These are phyloP conservation scores for Pilobolus umbonatus DNA, from an alignment of 192 early-diverging fungal genomes.

Conservation along the genomic window DNA sequence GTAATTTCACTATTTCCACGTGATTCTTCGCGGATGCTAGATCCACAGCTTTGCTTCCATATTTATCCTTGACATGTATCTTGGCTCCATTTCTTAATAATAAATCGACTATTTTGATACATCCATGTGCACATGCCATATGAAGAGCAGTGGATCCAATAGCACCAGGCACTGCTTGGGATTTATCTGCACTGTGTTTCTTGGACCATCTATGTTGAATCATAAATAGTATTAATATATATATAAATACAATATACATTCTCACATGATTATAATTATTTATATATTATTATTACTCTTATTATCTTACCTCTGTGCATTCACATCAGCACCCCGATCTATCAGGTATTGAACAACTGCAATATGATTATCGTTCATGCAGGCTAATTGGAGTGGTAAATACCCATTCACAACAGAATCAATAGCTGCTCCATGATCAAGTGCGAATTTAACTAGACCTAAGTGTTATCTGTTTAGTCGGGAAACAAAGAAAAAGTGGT, in stretches of 20 bases:
- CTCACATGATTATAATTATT: neutral
- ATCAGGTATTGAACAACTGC: constrained; percentile 64
- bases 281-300: neutral
- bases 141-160: constrained; percentile 77
- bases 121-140: constrained; percentile 76
- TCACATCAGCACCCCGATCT: constrained; percentile 65
- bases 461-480: neutral
- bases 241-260: too few species aligned
- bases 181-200: constrained; percentile 36
- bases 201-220: constrained; percentile 33
- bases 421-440: constrained; percentile 65
- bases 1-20: constrained; percentile 40
- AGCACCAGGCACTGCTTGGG: constrained; percentile 43
- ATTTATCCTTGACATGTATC: constrained; percentile 57
- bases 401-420: constrained; percentile 66
- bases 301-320: constrained; percentile 44
- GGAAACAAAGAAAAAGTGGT: neutral
- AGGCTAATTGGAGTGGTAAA: constrained; percentile 66
- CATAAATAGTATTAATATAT: too few species aligned
- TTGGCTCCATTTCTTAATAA: constrained; percentile 60
- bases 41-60: constrained; percentile 44
- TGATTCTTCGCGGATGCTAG: constrained; percentile 50
- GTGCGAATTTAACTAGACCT: constrained; percentile 62
- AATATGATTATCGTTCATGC: constrained; percentile 54
- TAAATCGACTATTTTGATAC: constrained; percentile 51